Conservation (phyloP, 495 filamentous ascomycete species). For the Glonium stellatum region DNA sequence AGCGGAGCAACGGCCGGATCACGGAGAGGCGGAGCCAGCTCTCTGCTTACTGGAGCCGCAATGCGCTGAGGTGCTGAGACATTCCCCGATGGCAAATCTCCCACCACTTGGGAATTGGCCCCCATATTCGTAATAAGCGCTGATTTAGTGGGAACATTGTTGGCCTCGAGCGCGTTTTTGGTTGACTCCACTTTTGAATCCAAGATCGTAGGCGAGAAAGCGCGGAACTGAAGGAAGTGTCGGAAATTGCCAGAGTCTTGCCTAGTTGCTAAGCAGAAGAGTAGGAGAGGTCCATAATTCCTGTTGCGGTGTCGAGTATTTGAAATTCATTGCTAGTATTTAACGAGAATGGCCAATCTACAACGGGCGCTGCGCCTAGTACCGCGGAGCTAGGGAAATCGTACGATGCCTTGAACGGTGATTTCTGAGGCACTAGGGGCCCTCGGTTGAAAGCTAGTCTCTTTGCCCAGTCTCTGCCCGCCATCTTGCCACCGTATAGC, state of each 20-base stretch:
- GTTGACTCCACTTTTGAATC: too few species aligned
- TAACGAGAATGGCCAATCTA: neutral
- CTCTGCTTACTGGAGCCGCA: neutral
- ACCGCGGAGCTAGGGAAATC: too few species aligned
- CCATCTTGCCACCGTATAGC: slow-evolving; percentile 39
- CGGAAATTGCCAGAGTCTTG: slow-evolving; percentile 36
- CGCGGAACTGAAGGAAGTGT: slow-evolving; percentile 17
- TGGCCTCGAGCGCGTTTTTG: neutral
- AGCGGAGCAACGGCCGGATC: neutral
- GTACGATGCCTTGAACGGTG: too few species aligned
- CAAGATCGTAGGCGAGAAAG: too few species aligned
- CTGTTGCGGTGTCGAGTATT: slow-evolving; percentile 40
- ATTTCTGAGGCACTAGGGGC: slow-evolving; percentile 25
- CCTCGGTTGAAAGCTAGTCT: slow-evolving; percentile 41
- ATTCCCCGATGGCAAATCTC: neutral
- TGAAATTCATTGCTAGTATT: slow-evolving; percentile 19
- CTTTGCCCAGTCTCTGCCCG: slow-evolving; percentile 39
- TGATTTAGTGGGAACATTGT: neutral
- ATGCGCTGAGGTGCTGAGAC: neutral
- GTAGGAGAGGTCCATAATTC: slow-evolving; percentile 47
- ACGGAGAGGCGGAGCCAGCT: neutral
- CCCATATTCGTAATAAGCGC: neutral
- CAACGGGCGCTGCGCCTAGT: neutral
- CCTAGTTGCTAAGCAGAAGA: slow-evolving; percentile 45
- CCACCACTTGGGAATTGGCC: neutral